Base-by-base conservation (phyloP, 116 monocot genomes). In the Phalaenopsis hybrid region DNA sequence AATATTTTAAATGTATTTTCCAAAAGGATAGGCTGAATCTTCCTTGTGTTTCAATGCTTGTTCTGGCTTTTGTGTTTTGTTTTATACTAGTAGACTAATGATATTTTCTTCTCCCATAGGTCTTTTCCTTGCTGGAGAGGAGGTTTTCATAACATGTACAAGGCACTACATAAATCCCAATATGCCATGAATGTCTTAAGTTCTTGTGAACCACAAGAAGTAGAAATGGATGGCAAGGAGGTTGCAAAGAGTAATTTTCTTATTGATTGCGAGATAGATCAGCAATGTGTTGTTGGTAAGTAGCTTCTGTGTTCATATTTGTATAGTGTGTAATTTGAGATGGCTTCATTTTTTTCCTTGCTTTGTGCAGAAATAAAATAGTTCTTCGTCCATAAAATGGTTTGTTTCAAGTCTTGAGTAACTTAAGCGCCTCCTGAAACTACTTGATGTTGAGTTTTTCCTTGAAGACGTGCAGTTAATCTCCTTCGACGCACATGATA, bases 271-370 rank as follows among this genome's bases (percentile, higher is more conserved):
- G 89, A 85, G 73, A 51, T 84, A 55, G 92, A 94, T 79, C 92
- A 92, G 80, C 90, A 94, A 86, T 92, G 92, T 88, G 94, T 94
- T 74, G 23, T 88, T 79, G 94, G 94, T 94, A 92, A 15, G 85
- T 83, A 75, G 41, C 34, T 80, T 86, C 10, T 8, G 7, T 77
- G 6, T 50, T 44, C 50, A 43, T 23, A 33, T 21, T 81, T 78
- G 12, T 11, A 33, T 2, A 13, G 23, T 34, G n/a, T 63, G 28
- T 33, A 70, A 6, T 13, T 8, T 25, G 23, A 28, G 11, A 10
- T 37, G 61, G 21, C 37, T 34, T 70, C 28, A 34, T 70, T 33
- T 70, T 33, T 70, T 70, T 70, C 4, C 37, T 70, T 65, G 65
- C 10, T 65, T 65, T 65, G 33, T 13, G 70, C 13, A 16, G 15